Conservation (phyloP, 1,284 basidiomycete genomes). For the Apiotrichum sp. region DNA sequence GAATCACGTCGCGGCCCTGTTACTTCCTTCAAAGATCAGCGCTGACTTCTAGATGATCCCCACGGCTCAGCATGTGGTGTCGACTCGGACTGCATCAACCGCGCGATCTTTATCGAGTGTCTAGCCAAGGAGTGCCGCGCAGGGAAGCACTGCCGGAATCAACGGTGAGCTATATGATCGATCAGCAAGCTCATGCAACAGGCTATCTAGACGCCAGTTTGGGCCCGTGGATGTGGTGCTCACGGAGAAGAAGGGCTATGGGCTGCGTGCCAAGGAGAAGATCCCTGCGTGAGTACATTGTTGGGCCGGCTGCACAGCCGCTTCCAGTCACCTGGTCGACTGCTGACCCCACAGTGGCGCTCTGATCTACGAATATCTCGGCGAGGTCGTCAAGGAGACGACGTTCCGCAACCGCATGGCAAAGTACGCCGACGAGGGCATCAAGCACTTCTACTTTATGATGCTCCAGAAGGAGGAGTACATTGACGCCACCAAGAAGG, state of each 20-base stretch:
- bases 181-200: conserved; percentile 35
- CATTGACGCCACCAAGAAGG: conserved; percentile 96
- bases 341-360: conserved; percentile 57
- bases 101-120: conserved; percentile 95
- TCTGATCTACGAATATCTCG: conserved; percentile 97
- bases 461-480: conserved; percentile 99
- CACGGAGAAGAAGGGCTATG: conserved; percentile 94
- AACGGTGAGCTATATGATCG: conserved; percentile 58
- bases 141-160: conserved; percentile 77
- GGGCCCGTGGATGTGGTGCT: conserved; percentile 82
- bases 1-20: too few species aligned
- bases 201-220: conserved; percentile 81
- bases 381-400: conserved; percentile 84
- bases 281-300: conserved; percentile 60
- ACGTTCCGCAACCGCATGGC: conserved; percentile 92
- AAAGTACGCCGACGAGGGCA: conserved; percentile 86
- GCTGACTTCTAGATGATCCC: conserved; percentile 48
- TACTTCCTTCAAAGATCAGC: too few species aligned
- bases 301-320: too few species aligned
- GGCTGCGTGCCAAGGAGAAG: conserved; percentile 68
- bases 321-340: background rate
- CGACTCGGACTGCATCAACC: conserved; percentile 90
- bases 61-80: conserved; percentile 73
- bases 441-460: conserved; percentile 99
- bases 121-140: conserved; percentile 80